These are phyloP conservation scores for Acanthamoeba triangularis DNA, from an alignment of 208 protist genomes.

Conservation along the genomic window DNA sequence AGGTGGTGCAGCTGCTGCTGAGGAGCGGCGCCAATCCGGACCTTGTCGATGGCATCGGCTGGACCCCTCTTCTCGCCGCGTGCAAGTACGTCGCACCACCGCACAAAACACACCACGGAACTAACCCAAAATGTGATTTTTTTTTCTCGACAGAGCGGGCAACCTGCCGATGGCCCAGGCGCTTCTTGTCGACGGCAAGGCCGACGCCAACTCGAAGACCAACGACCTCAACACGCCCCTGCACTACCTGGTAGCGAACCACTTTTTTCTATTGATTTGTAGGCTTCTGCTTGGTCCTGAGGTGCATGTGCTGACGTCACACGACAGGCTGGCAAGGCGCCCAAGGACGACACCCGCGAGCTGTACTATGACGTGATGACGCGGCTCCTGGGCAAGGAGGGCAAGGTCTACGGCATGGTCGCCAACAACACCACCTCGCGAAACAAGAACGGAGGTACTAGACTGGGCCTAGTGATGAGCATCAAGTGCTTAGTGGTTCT, in stretches of 20 bases:
- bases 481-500: too few species aligned
- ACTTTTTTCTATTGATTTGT: too few species aligned
- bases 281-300: too few species aligned
- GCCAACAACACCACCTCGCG: slow-evolving; percentile 14
- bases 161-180: background rate
- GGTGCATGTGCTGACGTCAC: background rate
- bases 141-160: background rate
- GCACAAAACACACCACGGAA: too few species aligned
- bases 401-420: slow-evolving; percentile 35
- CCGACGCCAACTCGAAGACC: slow-evolving; percentile 35
- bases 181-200: background rate
- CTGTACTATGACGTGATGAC: slow-evolving; percentile 48
- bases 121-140: background rate
- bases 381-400: background rate
- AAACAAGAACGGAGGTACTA: slow-evolving; percentile 53
- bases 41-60: background rate
- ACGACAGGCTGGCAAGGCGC: background rate
- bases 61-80: slow-evolving; percentile 6
- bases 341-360: background rate
- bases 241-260: slow-evolving; percentile 46
- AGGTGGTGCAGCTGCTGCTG: slow-evolving; percentile 34
- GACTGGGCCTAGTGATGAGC: too few species aligned
- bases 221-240: slow-evolving; percentile 55
- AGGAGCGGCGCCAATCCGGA: background rate
- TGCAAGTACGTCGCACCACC: background rate